phyloP scores from a whole-genome alignment of 139 green algal genomes.

The Zygnema cylindricum region DNA sequence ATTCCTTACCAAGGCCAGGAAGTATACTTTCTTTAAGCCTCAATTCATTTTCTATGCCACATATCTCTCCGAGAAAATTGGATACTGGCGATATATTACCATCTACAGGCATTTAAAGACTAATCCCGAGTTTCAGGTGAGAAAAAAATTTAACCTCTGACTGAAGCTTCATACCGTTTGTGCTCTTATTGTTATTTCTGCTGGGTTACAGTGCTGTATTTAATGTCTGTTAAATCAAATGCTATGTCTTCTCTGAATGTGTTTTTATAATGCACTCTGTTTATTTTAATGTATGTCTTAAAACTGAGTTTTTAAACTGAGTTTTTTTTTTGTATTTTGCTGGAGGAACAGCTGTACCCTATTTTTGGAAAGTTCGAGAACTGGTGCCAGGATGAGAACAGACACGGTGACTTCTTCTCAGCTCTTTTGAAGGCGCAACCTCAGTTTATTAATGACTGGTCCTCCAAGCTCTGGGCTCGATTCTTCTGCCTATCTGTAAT shows the following conservation, averaged over 20 bases:
- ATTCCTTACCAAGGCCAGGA: conserved; percentile 98
- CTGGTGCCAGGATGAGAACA: conserved; percentile 93
- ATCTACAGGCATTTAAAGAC: conserved; percentile 91
- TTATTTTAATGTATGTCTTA: no score
- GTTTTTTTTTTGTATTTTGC: conserved; percentile 4
- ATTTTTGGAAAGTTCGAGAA: conserved; percentile 99
- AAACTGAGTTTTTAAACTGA: background rate
- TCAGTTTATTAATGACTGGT: conserved; percentile 82
- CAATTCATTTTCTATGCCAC: conserved; percentile 99
- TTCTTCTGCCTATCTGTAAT: conserved; percentile 98
- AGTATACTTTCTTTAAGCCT: conserved; percentile 96
- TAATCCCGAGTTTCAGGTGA: conserved; percentile 88
- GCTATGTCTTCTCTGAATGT: no score
- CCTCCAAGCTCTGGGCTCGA: conserved; percentile 87
- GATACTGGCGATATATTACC: conserved; percentile 99
- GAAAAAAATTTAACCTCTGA: no score
- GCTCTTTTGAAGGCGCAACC: conserved; percentile 89
- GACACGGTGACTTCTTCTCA: conserved; percentile 91
- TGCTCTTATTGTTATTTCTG: no score
- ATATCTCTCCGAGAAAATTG: conserved; percentile 94
- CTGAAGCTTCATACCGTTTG: no score
- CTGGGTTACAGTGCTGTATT: no score
- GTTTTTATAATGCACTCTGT: no score
- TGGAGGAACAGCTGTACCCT: conserved; percentile 90
- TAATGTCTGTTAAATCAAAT: no score